These are phyloP conservation scores for Coemansia sp. DNA, from an alignment of 192 early-diverging fungal genomes.

Conservation along the genomic window DNA sequence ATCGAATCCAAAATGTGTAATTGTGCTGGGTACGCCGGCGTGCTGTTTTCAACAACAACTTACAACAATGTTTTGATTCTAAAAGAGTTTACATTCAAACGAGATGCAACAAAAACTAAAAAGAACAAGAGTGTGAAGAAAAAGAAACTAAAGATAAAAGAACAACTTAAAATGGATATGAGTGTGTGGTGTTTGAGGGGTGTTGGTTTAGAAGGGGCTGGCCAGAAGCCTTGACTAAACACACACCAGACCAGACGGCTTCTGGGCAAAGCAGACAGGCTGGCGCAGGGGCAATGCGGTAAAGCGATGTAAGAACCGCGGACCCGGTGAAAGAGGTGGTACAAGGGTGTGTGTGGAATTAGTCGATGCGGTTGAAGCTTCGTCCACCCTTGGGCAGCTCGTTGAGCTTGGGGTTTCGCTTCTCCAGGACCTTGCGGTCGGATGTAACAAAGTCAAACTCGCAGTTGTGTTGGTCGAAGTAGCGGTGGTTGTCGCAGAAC, in stretches of 20 bases:
- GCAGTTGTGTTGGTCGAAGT: constrained; percentile 70
- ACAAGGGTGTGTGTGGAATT: neutral
- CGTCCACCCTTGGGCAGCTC: constrained; percentile 71
- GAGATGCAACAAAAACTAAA: neutral
- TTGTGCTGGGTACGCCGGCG: neutral
- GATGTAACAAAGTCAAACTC: constrained; percentile 74
- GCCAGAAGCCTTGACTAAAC: neutral
- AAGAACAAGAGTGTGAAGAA: constrained; percentile 8
- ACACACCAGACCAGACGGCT: too few species aligned
- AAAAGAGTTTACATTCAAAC: constrained; percentile 13
- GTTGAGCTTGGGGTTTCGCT: constrained; percentile 74
- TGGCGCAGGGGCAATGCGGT: neutral
- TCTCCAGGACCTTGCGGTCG: constrained; percentile 67
- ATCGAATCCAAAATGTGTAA: neutral
- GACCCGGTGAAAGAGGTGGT: neutral
- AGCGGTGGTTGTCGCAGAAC: constrained; percentile 73
- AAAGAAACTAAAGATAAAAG: constrained; percentile 10
- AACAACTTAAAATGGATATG: constrained; percentile 1
- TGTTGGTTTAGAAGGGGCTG: too few species aligned
- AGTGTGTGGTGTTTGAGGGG: too few species aligned
- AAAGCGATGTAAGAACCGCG: too few species aligned
- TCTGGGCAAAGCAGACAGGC: neutral
- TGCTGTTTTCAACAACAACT: too few species aligned
- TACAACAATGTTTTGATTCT: neutral
- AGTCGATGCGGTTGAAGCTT: constrained; percentile 68